phyloP scores from a whole-genome alignment of 2,329 filamentous ascomycete genomes.

The Sordariomycetes sp. region DNA sequence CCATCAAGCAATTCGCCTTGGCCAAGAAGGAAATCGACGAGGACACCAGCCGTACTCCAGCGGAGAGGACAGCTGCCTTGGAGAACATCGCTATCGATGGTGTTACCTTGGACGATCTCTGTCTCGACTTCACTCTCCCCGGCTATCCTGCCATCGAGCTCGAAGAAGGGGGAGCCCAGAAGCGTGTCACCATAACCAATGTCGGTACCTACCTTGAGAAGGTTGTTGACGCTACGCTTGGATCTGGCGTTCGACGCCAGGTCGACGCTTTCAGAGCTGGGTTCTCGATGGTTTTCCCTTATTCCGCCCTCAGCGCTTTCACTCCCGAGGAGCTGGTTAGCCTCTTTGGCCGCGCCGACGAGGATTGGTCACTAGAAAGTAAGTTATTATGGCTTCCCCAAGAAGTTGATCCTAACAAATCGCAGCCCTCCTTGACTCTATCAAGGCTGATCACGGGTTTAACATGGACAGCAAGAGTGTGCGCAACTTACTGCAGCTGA shows the following conservation, averaged over 20 bases:
- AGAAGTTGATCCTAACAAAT: conserved; percentile 14
- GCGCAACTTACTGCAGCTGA: conserved; percentile 82
- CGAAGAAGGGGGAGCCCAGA: conserved; percentile 62
- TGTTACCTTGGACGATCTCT: conserved; percentile 74
- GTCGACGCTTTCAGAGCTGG: conserved; percentile 84
- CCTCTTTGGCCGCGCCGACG: conserved; percentile 84
- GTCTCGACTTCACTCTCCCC: conserved; percentile 89
- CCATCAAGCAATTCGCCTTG: conserved; percentile 77
- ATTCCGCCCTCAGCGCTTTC: conserved; percentile 83
- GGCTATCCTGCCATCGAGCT: conserved; percentile 85
- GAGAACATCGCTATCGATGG: conserved; percentile 66
- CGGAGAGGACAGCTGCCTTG: conserved; percentile 62
- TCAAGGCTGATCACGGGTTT: conserved; percentile 97
- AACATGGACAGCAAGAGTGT: conserved; percentile 98
- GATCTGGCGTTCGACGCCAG: conserved; percentile 79
- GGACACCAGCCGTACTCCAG: conserved; percentile 52
- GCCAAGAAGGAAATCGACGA: conserved; percentile 78
- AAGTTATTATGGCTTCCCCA: too few relatives aligned
- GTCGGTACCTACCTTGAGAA: conserved; percentile 82
- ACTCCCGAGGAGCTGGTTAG: conserved; percentile 92
- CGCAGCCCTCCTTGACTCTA: conserved; percentile 86
- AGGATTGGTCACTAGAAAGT: conserved; percentile 98
- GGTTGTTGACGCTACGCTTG: conserved; percentile 85
- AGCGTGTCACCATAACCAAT: conserved; percentile 77
- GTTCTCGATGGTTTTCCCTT: conserved; percentile 95